A percentile compares a stretch with the other conserved stretches of the same genome.
These are phyloP conservation scores for Lagenidium sp. DNA, from an alignment of 352 stramenopile genomes.

Conservation along the genomic window DNA sequence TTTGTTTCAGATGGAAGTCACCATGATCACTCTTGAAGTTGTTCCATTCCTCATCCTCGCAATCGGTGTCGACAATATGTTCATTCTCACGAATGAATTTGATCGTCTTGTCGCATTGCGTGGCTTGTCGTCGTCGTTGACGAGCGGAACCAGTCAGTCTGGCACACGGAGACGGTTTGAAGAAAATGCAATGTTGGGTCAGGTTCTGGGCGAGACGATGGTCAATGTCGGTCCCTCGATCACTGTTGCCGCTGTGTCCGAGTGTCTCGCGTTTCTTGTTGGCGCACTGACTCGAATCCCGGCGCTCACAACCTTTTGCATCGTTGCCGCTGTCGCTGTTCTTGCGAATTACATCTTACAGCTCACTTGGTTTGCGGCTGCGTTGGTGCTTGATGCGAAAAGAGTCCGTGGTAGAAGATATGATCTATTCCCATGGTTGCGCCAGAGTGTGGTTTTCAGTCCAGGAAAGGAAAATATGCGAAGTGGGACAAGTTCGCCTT, in stretches of 20 bases:
- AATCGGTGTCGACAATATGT: constrained; percentile 92
- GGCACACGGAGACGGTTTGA: constrained; percentile 19
- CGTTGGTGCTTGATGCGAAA: constrained; percentile 64
- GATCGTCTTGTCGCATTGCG: constrained; percentile 45
- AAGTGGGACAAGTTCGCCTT: too few relatives aligned
- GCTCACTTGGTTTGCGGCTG: constrained; percentile 83
- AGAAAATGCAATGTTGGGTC: constrained; percentile 38
- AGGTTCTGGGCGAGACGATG: constrained; percentile 71
- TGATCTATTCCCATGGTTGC: constrained; percentile 59
- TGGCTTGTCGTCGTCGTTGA: constrained; percentile 23
- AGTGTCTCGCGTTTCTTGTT: constrained; percentile 76
- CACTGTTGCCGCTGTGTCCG: constrained; percentile 69
- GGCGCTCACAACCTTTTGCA: constrained; percentile 80
- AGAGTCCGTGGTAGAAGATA: constrained; percentile 58
- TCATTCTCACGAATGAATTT: constrained; percentile 87
- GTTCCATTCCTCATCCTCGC: constrained; percentile 88
- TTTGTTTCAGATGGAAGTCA: constrained; percentile 71
- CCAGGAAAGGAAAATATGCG: too few relatives aligned
- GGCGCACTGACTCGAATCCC: constrained; percentile 82
- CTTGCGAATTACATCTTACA: constrained; percentile 75
- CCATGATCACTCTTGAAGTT: constrained; percentile 89
- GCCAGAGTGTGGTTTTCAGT: constrained; percentile 37
- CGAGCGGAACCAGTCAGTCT: constrained; percentile 9
- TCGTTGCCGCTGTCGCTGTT: constrained; percentile 78
- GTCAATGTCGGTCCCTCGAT: constrained; percentile 82